phyloP scores from a whole-genome alignment of 495 filamentous ascomycete species.

The Glarea lozoyensis region DNA sequence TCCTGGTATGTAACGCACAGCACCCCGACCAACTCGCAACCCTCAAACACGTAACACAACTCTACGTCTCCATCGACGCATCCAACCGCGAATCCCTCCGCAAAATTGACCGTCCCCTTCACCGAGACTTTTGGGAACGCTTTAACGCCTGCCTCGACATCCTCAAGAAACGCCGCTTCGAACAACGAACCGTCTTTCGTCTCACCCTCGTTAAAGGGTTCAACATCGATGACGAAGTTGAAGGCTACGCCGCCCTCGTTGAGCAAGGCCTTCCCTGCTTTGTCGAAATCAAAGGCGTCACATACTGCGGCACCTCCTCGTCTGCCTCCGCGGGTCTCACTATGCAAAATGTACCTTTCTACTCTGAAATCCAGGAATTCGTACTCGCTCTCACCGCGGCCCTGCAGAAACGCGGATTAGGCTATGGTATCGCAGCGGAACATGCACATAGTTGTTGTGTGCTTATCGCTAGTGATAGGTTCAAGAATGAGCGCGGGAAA shows the following conservation, averaged over 20 bases:
- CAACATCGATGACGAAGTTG: constrained; percentile 87
- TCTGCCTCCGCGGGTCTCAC: constrained; percentile 73
- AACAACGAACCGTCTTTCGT: constrained; percentile 88
- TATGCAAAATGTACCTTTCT: constrained; percentile 95
- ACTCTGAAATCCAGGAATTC: constrained; percentile 76
- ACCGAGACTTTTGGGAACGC: constrained; percentile 95
- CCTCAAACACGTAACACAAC: constrained; percentile 76
- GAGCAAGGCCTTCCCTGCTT: constrained; percentile 79
- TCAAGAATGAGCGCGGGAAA: constrained; percentile 53
- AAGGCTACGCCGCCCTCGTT: constrained; percentile 85
- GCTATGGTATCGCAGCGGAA: constrained; percentile 88
- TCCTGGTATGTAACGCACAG: constrained; percentile 97
- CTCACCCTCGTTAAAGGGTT: constrained; percentile 94
- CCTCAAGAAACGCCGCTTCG: constrained; percentile 66
- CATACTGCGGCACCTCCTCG: constrained; percentile 86
- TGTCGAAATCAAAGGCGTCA: constrained; percentile 92
- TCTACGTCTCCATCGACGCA: constrained; percentile 94
- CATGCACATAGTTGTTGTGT: constrained; percentile 92
- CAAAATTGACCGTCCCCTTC: constrained; percentile 81
- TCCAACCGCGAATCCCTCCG: constrained; percentile 81
- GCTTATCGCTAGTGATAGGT: constrained; percentile 70
- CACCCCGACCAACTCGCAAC: constrained; percentile 84
- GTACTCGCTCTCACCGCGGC: constrained; percentile 62
- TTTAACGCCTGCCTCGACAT: constrained; percentile 88
- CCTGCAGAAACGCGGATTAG: constrained; percentile 55